phyloP scores from a whole-genome alignment of 73 alveolate genomes.

The Paramecium sonneborni region DNA sequence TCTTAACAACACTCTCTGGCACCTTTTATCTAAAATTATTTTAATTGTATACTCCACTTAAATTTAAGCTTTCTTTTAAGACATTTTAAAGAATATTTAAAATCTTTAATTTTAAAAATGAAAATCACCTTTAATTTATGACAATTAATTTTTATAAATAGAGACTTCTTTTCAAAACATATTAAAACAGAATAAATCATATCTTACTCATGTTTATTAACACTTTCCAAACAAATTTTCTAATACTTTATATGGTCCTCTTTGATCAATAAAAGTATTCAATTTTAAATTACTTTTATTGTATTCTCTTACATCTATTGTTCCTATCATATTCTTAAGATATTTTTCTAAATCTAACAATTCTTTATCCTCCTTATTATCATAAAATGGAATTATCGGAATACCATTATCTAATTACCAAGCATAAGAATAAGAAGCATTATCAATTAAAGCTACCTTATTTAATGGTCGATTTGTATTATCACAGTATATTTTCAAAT shows the following conservation, averaged over 20 bases:
- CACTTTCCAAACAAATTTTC: conserved; percentile 31
- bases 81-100: not conserved
- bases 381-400: conserved; percentile 85
- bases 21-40: conserved; percentile 28
- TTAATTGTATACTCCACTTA: conserved; percentile 8
- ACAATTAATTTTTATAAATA: not conserved
- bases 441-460: conserved; percentile 82
- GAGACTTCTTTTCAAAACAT: not conserved
- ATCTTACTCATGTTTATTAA: not conserved
- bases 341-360: not conserved
- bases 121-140: not conserved
- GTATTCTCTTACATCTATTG: not conserved
- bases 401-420: conserved; percentile 83
- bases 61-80: not conserved
- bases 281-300: not conserved
- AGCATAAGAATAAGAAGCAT: conserved; percentile 89
- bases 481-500: conserved; percentile 86
- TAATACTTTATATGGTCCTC: conserved; percentile 40
- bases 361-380: conserved; percentile 76
- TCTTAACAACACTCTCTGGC: conserved; percentile 34
- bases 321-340: not conserved
- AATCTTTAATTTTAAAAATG: conserved; percentile 47
- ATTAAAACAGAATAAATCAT: not conserved
- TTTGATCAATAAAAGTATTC: not conserved
- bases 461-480: conserved; percentile 76